Conservation (phyloP, 352 stramenopile genomes). For the Elongisporangium prolatum region DNA sequence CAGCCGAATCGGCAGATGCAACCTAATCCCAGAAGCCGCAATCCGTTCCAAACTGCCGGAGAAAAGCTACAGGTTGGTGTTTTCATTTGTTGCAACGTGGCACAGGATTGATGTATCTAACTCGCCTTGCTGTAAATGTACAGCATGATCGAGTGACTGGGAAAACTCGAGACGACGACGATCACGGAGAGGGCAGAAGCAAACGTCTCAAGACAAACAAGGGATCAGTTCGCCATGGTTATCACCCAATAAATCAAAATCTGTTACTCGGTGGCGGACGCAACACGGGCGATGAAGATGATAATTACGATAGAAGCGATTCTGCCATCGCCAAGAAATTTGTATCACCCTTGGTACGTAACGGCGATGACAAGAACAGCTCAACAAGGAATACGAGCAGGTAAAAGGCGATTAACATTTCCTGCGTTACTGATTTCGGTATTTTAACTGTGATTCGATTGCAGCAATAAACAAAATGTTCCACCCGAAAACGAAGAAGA, state of each 20-base stretch:
- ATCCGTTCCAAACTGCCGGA: conserved; percentile 67
- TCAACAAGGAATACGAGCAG: conserved; percentile 4
- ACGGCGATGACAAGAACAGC: conserved; percentile 17
- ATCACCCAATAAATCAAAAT: conserved; percentile 76
- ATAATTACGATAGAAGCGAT: conserved; percentile 11
- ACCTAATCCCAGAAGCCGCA: conserved; percentile 12
- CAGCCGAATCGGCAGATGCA: conserved; percentile 10
- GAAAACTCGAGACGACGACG: conserved; percentile 27
- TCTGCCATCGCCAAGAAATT: conserved; percentile 69
- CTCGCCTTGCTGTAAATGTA: background rate
- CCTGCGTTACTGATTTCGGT: background rate
- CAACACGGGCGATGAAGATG: conserved; percentile 20
- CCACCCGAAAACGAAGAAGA: conserved; percentile 59
- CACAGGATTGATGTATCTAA: background rate
- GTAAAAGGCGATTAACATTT: conserved; percentile 10
- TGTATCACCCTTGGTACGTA: conserved; percentile 47
- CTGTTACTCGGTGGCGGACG: conserved; percentile 44
- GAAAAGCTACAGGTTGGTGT: conserved; percentile 52
- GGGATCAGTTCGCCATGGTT: conserved; percentile 29
- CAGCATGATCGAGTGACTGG: conserved; percentile 45
- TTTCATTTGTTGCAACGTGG: too few relatives aligned
- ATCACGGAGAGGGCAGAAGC: conserved; percentile 20
- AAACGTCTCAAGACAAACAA: conserved; percentile 15
- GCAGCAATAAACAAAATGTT: conserved; percentile 12
- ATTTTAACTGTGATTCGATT: conserved; percentile 1